These are phyloP conservation scores for Pseudozyma sp. DNA, from an alignment of 1,284 basidiomycete genomes.

Conservation along the genomic window DNA sequence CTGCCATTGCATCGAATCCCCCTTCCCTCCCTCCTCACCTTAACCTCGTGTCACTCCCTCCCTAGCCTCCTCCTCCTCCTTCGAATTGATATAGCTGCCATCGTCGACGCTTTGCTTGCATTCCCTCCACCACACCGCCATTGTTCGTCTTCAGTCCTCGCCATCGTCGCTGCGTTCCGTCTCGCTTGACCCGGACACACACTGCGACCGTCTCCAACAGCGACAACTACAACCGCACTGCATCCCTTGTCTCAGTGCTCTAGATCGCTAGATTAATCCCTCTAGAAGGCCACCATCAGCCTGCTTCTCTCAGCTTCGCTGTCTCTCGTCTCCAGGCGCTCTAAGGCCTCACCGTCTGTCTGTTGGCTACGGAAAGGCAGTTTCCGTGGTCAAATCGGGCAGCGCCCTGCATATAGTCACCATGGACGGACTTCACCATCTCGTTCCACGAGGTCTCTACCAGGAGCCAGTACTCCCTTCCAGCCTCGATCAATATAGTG, in stretches of 20 bases:
- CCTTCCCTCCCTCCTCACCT: neutral
- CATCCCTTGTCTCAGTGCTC: no score
- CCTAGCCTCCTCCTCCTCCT: neutral
- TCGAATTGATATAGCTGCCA: neutral
- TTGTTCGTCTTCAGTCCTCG: neutral
- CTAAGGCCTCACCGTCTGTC: neutral
- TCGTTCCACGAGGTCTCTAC: constrained; percentile 47
- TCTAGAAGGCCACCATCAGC: neutral
- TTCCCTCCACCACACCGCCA: neutral
- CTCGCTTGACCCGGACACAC: no score
- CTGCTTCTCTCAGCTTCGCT: neutral
- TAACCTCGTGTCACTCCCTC: neutral
- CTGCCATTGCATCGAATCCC: neutral
- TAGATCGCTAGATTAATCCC: no score
- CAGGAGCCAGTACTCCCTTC: constrained; percentile 43
- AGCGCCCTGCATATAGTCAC: neutral
- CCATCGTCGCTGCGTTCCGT: no score
- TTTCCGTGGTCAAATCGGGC: neutral
- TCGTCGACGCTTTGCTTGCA: neutral
- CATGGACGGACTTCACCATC: constrained; percentile 36
- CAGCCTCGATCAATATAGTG: constrained; percentile 28
- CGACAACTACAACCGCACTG: no score
- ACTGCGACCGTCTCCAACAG: no score
- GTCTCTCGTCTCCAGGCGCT: neutral
- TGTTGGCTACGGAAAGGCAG: constrained; percentile 1